Conservation (phyloP, 2,329 filamentous ascomycete genomes). For the Neopestalotiopsis sp. region DNA sequence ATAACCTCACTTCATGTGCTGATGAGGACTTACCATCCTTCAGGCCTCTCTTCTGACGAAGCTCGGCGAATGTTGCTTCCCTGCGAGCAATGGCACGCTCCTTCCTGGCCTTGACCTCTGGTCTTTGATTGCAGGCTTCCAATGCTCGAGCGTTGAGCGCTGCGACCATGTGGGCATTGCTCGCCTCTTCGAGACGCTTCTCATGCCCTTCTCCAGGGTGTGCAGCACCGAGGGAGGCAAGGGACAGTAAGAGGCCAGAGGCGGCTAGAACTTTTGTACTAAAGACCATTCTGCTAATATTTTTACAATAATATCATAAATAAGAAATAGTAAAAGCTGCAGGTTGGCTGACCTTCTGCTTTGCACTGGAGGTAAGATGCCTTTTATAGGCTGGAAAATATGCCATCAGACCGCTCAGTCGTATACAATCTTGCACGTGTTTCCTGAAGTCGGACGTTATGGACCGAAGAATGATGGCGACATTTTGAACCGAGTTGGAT, state of each 20-base stretch:
- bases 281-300: background rate
- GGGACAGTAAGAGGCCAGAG: constrained; percentile 20
- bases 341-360: too few species aligned
- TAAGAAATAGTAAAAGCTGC: background rate
- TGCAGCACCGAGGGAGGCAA: constrained; percentile 27
- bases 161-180: constrained; percentile 32
- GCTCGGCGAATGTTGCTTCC: constrained; percentile 39
- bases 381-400: background rate
- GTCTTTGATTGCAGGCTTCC: constrained; percentile 41
- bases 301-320: background rate
- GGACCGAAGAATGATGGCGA: background rate
- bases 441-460: background rate
- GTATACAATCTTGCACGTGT: background rate
- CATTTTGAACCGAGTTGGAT: background rate
- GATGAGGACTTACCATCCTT: constrained; percentile 28
- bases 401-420: background rate
- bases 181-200: constrained; percentile 30
- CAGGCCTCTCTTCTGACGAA: constrained; percentile 39
- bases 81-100: constrained; percentile 44
- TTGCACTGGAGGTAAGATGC: background rate
- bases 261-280: background rate
- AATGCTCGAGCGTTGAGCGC: constrained; percentile 38
- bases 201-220: constrained; percentile 36
- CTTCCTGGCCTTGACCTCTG: constrained; percentile 45
- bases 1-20: background rate